Evolutionary conservation across 2,329 filamentous ascomycete species (phyloP).

Genomic region (Diaporthe citrichinensis): DNA sequence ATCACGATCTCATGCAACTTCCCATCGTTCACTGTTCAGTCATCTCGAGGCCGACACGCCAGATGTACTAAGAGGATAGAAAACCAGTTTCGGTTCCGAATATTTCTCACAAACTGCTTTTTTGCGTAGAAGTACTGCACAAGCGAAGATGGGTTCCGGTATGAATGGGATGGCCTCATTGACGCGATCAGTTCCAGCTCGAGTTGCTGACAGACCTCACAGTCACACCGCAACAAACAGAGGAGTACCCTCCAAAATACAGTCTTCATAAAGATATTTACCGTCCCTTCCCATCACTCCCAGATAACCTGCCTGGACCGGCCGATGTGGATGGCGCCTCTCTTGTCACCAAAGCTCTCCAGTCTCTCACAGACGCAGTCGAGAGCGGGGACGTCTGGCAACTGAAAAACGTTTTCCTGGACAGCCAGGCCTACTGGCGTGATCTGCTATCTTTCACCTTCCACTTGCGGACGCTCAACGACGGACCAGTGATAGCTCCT

Average conservation of each 20-base stretch:
- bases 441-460: conserved; percentile 54
- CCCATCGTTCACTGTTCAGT: too few species aligned
- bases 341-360: conserved; percentile 32
- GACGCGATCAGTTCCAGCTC: not conserved
- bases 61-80: not conserved
- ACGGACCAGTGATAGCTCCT: conserved; percentile 45
- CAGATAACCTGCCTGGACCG: conserved; percentile 33
- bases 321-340: conserved; percentile 41
- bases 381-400: conserved; percentile 42
- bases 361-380: conserved; percentile 44
- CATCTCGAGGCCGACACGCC: not conserved
- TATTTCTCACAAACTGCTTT: too few species aligned
- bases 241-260: conserved; percentile 37
- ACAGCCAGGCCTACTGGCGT: conserved; percentile 53
- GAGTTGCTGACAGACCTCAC: not conserved
- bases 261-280: conserved; percentile 40
- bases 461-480: conserved; percentile 53
- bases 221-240: conserved; percentile 23
- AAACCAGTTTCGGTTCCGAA: not conserved
- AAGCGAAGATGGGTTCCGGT: conserved; percentile 37
- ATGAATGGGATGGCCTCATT: not conserved
- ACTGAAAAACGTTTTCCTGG: conserved; percentile 49
- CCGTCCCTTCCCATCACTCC: conserved; percentile 37
- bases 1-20: not conserved
- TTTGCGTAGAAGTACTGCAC: not conserved